Evolutionary conservation across 331 rosid genomes (phyloP), one percentile per base, ranked within the genome.

Genomic region (Spiraea crenata): DNA sequence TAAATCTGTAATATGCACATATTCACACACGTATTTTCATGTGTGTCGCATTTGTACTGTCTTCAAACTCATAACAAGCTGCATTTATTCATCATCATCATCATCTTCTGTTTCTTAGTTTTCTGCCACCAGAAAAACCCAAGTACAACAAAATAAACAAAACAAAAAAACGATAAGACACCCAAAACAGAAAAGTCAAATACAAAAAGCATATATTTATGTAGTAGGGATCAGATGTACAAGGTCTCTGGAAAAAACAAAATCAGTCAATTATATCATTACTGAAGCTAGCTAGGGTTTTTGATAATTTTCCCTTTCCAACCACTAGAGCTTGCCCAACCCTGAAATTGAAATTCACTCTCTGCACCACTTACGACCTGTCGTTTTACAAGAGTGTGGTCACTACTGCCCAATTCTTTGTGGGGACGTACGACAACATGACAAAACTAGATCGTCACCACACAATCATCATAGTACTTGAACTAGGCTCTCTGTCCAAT

Each of bases 361-460:
- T 58, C 19, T 37, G 64, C 11, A 13, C 64, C 11, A 35, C 64
- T 9, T 35, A 58, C 20, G 61, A 31, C 35, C 13, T 35, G 20
- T 7, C 35, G 65, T 1, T 0, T 25, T 25, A 25, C 31, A 59
- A 5, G 64, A 31, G 63, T 14, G 46, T 59, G 25, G 65, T 37
- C 15, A 10, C 40, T 10, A 5, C 25, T 60, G 65, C 25, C 65
- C 65, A 60, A 60, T 38, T 16, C 38, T 20, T 60, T 59, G 44
- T 37, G 11, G 45, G 38, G 45, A 15, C 20, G 64, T 35, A 59
- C 42, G 25, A 37, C 64, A 42, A 59, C 40, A 58, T 72, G 77
- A 77, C 69, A 76, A 74, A 72, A 49, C 65, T 42, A 65, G 9
- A 31, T 77, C 82, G 82, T 77, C 81, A 77, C 62, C 59, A 54